A percentile compares a stretch with the other conserved stretches of the same genome.
These are phyloP conservation scores for Suillus subaureus DNA, from an alignment of 768 basidiomycete genomes.

Conservation along the genomic window DNA sequence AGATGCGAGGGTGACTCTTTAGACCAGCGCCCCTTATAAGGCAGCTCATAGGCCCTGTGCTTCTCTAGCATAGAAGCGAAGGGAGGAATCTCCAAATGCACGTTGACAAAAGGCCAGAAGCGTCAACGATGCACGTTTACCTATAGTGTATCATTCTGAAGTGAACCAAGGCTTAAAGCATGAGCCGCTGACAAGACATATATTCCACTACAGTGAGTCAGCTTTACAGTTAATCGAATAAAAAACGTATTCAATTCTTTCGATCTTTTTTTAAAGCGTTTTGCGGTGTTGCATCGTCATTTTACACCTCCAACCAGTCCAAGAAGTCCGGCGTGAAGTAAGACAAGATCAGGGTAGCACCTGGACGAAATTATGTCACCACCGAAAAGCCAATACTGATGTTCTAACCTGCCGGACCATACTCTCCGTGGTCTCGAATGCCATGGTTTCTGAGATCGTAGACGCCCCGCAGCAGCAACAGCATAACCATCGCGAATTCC, in stretches of 20 bases:
- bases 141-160: neutral
- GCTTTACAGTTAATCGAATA: neutral
- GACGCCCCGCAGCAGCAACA: conserved; percentile 90
- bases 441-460: conserved; percentile 91
- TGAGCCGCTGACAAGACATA: neutral
- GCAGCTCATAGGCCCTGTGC: neutral
- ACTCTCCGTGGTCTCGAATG: conserved; percentile 89
- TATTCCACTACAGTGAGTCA: neutral
- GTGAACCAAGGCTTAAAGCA: neutral
- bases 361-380: conserved; percentile 38
- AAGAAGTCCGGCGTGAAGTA: conserved; percentile 98
- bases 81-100: neutral
- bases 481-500: conserved; percentile 99
- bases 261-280: neutral
- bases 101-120: neutral
- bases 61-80: neutral
- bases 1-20: neutral
- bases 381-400: conserved; percentile 3
- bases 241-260: neutral
- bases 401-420: conserved; percentile 88
- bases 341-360: conserved; percentile 85
- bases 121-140: neutral
- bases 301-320: conserved; percentile 59
- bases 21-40: neutral
- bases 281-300: neutral